phyloP scores from a whole-genome alignment of 129 eudicot genomes.

The Pseudognaphalium luteoalbum region DNA sequence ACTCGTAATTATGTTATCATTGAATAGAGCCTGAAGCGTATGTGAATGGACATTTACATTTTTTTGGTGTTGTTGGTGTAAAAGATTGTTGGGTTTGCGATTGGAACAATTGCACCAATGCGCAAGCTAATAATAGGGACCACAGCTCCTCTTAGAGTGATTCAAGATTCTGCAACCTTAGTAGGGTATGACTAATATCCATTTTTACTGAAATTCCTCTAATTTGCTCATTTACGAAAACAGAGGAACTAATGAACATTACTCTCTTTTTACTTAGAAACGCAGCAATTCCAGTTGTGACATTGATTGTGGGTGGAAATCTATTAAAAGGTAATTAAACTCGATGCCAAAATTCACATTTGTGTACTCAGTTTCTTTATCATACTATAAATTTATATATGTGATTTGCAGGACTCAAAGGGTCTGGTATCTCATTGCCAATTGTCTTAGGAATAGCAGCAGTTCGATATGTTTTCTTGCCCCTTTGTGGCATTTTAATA shows the following conservation, averaged over 20 bases:
- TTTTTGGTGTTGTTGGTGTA: not conserved
- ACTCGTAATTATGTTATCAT: not conserved
- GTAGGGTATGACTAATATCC: constrained; percentile 45
- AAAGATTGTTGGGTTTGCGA: constrained; percentile 54
- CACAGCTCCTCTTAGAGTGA: constrained; percentile 55
- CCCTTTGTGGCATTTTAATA: constrained; percentile 57
- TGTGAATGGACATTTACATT: not conserved
- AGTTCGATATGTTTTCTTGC: constrained; percentile 64
- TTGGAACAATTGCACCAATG: constrained; percentile 50
- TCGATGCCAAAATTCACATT: not conserved
- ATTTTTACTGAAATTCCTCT: too few relatives aligned
- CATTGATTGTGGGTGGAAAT: not conserved
- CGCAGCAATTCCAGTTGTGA: not conserved
- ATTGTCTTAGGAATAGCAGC: constrained; percentile 52
- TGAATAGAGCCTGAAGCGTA: not conserved
- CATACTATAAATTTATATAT: not conserved
- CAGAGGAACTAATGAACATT: not conserved
- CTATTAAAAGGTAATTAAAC: not conserved
- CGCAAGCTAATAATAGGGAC: constrained; percentile 48
- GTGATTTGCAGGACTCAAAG: constrained; percentile 56
- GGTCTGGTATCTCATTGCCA: constrained; percentile 50
- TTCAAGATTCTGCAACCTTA: constrained; percentile 48
- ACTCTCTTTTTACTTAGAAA: not conserved
- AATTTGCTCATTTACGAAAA: not conserved
- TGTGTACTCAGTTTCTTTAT: constrained; percentile 3